phyloP scores from a whole-genome alignment of 371 early-diverging fungal species.

The Mortierella sp. region DNA sequence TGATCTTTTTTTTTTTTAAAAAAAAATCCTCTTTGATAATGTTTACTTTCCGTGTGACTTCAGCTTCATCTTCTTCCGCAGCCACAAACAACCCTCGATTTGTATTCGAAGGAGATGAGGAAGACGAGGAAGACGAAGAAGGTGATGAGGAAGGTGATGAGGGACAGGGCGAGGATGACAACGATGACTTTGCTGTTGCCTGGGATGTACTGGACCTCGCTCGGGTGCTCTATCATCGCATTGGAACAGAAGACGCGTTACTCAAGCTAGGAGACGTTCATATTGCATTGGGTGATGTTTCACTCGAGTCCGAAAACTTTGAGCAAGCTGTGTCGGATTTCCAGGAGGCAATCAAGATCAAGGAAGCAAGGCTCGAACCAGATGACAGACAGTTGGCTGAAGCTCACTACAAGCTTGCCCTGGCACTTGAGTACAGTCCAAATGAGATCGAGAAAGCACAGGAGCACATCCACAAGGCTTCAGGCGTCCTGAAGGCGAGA shows the following conservation, averaged over 20 bases:
- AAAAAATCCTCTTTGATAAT: background rate
- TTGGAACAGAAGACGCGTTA: slow-evolving; percentile 66
- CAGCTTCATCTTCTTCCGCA: slow-evolving; percentile 24
- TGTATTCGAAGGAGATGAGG: slow-evolving; percentile 56
- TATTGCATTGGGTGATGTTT: slow-evolving; percentile 83
- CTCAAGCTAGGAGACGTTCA: slow-evolving; percentile 78
- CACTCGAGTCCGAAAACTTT: slow-evolving; percentile 90
- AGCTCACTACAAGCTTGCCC: slow-evolving; percentile 79
- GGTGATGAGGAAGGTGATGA: slow-evolving; percentile 56
- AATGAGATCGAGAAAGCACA: slow-evolving; percentile 63
- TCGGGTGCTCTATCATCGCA: slow-evolving; percentile 80
- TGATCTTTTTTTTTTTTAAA: background rate
- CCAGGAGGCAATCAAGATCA: slow-evolving; percentile 74
- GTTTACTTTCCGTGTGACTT: background rate
- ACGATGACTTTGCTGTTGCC: slow-evolving; percentile 88
- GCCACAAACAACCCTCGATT: slow-evolving; percentile 58
- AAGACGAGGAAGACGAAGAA: slow-evolving; percentile 60
- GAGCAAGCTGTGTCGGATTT: slow-evolving; percentile 83
- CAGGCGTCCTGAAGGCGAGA: slow-evolving; percentile 65
- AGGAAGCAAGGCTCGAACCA: slow-evolving; percentile 62
- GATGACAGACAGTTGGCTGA: slow-evolving; percentile 88
- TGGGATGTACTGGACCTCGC: slow-evolving; percentile 91
- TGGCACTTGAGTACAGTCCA: slow-evolving; percentile 72
- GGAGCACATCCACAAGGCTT: slow-evolving; percentile 67
- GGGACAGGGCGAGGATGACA: slow-evolving; percentile 56